Evolutionary conservation across 2,329 filamentous ascomycete genomes (phyloP).

Genomic region (Colletotrichum sp.): DNA sequence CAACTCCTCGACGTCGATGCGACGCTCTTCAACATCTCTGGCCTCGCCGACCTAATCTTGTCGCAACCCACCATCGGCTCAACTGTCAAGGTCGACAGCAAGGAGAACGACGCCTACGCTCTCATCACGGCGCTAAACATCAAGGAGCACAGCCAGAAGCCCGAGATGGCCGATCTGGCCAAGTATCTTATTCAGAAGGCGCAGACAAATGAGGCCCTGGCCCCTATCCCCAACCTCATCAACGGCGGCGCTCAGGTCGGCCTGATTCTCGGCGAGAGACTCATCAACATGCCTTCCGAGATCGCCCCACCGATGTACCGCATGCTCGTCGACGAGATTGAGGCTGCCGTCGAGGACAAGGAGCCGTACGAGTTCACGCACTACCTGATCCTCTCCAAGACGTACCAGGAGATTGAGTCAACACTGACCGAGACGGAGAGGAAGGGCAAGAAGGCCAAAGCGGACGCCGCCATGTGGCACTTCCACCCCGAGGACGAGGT

Average conservation of each 20-base stretch:
- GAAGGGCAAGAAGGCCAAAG: constrained; percentile 71
- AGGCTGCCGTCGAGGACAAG: constrained; percentile 85
- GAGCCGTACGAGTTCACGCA: constrained; percentile 94
- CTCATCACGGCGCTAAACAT: constrained; percentile 90
- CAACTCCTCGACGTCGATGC: constrained; percentile 93
- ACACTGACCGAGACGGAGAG: constrained; percentile 70
- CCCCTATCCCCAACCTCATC: constrained; percentile 62
- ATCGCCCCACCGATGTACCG: constrained; percentile 92
- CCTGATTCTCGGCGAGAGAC: constrained; percentile 86
- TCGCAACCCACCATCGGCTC: constrained; percentile 88
- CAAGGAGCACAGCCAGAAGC: constrained; percentile 76
- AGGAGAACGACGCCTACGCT: constrained; percentile 90
- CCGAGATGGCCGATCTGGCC: constrained; percentile 72
- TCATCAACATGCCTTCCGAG: constrained; percentile 97
- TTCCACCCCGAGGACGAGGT: constrained; percentile 98
- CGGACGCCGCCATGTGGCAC: constrained; percentile 73
- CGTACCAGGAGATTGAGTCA: constrained; percentile 88
- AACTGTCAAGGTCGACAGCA: constrained; percentile 96
- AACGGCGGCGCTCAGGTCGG: constrained; percentile 68
- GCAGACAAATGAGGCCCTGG: constrained; percentile 57
- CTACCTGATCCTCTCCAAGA: constrained; percentile 90
- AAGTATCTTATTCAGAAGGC: constrained; percentile 72
- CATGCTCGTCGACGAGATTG: constrained; percentile 91
- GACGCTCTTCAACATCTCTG: constrained; percentile 85
- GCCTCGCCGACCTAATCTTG: constrained; percentile 83